Percentiles rank a stretch among this genome's conserved stretches.
Evolutionary conservation across 495 filamentous ascomycete genomes (phyloP).

Genomic region (Rhypophila decipiens): DNA sequence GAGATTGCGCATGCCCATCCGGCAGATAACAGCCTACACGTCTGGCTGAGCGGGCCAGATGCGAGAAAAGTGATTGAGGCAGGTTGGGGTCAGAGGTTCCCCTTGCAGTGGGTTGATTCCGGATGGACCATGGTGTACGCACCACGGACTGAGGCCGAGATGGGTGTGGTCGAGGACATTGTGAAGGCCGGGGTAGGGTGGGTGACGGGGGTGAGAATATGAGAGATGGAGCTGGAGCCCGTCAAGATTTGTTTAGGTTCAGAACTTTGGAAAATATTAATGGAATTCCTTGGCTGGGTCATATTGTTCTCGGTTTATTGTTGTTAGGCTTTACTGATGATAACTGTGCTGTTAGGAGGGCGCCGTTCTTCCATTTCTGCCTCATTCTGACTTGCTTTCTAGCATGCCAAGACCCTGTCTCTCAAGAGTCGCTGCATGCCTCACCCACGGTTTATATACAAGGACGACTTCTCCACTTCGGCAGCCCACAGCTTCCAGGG

Average conservation of each 20-base stretch:
- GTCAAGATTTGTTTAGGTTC: background rate
- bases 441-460: slow-evolving; percentile 22
- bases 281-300: background rate
- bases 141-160: slow-evolving; percentile 1
- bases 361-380: too few species aligned
- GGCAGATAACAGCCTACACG: slow-evolving; percentile 9
- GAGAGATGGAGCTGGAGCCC: background rate
- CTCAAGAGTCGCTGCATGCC: too few species aligned
- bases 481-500: slow-evolving; percentile 39
- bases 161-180: slow-evolving; percentile 6
- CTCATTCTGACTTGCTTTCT: too few species aligned
- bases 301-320: background rate
- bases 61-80: slow-evolving; percentile 7
- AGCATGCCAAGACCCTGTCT: too few species aligned
- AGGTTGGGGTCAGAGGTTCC: slow-evolving; percentile 7
- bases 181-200: slow-evolving; percentile 6
- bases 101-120: slow-evolving; percentile 2
- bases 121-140: slow-evolving; percentile 10
- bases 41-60: slow-evolving; percentile 8
- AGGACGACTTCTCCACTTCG: slow-evolving; percentile 26
- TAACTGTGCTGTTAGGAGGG: background rate
- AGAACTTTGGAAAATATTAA: background rate
- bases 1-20: slow-evolving; percentile 9
- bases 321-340: background rate
- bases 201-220: slow-evolving; percentile 5